These are phyloP conservation scores for Chlorociboria aeruginascens DNA, from an alignment of 495 filamentous ascomycete genomes.

Conservation along the genomic window DNA sequence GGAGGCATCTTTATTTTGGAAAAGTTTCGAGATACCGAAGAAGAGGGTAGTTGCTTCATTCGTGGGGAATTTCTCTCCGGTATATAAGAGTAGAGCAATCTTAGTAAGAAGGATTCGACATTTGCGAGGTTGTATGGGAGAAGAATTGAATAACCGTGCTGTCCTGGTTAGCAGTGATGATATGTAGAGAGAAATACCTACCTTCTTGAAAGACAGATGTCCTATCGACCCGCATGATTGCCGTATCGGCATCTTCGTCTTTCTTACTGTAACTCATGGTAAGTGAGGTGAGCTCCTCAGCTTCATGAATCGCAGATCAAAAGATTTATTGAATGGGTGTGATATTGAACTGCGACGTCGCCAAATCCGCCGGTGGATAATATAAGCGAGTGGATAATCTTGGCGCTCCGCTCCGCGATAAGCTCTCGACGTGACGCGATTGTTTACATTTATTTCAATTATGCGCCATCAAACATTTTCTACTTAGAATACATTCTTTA, in stretches of 20 bases:
- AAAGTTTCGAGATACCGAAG: constrained; percentile 98
- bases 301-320: constrained; percentile 20
- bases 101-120: constrained; percentile 95
- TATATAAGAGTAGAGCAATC: constrained; percentile 92
- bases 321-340: constrained; percentile 7
- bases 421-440: too few relatives aligned
- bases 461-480: too few relatives aligned
- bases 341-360: constrained; percentile 16
- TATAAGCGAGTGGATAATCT: constrained; percentile 16
- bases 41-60: constrained; percentile 97
- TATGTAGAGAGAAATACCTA: constrained; percentile 31
- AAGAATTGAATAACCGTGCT: constrained; percentile 97
- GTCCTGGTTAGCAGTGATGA: constrained; percentile 14
- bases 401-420: neutral
- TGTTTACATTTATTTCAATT: too few relatives aligned
- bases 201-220: constrained; percentile 99
- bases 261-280: constrained; percentile 96
- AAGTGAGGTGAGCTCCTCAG: constrained; percentile 18
- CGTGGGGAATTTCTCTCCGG: constrained; percentile 89
- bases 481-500: neutral
- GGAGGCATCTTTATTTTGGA: constrained; percentile 98
- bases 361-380: constrained; percentile 8
- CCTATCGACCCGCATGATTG: constrained; percentile 91
- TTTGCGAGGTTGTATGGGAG: constrained; percentile 86
- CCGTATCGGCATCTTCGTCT: constrained; percentile 90